Percentiles rank a stretch among this genome's conserved stretches.
Conservation (phyloP, 164 flowering plant genomes). For the Saururus chinensis region DNA sequence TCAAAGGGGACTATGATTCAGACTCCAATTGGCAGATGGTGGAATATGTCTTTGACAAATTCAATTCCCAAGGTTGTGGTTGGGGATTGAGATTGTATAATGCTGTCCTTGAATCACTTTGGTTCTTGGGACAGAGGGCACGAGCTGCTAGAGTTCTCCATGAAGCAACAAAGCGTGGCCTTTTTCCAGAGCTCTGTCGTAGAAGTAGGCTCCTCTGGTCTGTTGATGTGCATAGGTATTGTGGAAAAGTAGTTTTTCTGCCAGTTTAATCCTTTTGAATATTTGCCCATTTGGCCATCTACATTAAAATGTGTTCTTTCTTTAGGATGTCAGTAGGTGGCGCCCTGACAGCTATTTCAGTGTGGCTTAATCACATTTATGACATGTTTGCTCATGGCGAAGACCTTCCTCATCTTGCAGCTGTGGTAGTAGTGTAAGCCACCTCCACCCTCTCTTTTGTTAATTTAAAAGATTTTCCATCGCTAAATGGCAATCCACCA, state of each 20-base stretch:
- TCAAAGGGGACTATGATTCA: constrained; percentile 83
- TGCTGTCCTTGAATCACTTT: constrained; percentile 78
- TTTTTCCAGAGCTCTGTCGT: constrained; percentile 2
- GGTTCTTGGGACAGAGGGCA: constrained; percentile 84
- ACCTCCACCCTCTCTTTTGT: neutral
- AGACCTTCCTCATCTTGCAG: constrained; percentile 76
- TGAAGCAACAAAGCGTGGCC: constrained; percentile 70
- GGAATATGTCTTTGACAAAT: constrained; percentile 80
- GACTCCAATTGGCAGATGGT: constrained; percentile 97
- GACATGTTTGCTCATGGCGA: constrained; percentile 38
- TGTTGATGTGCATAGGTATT: constrained; percentile 2
- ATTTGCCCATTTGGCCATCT: no score
- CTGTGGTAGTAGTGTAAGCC: constrained; percentile 77
- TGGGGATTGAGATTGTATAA: constrained; percentile 80
- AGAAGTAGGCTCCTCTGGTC: neutral
- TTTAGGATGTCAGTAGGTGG: constrained; percentile 91
- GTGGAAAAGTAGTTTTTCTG: neutral
- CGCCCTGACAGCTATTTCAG: constrained; percentile 68
- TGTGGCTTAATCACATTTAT: constrained; percentile 66
- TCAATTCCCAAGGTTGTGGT: constrained; percentile 71
- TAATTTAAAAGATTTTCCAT: neutral
- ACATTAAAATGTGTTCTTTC: no score
- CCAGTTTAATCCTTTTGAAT: neutral
- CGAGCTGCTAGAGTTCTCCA: constrained; percentile 71
- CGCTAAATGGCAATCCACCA: no score